Conservation (phyloP, 345 rosid species). For the Chamaenerion angustifolium region DNA sequence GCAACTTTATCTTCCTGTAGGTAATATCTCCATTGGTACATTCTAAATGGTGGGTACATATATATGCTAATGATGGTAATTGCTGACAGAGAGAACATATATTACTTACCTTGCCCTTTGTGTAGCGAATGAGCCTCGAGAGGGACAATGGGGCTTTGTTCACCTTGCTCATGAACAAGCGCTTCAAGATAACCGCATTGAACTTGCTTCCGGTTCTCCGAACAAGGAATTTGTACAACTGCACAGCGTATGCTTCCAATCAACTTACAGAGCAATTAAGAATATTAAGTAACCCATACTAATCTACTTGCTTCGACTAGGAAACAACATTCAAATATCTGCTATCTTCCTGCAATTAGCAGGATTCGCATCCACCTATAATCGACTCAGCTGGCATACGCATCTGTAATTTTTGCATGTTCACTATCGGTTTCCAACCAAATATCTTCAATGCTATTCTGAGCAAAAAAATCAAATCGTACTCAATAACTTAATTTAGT, state of each 20-base stretch:
- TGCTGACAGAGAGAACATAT: neutral
- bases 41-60: too few species aligned
- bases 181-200: constrained; percentile 61
- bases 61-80: too few species aligned
- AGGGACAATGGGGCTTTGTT: constrained; percentile 59
- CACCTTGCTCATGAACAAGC: constrained; percentile 64
- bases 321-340: neutral
- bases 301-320: neutral
- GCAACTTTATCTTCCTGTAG: constrained; percentile 60
- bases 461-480: too few species aligned
- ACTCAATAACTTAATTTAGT: too few species aligned
- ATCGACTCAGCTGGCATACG: too few species aligned
- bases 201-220: constrained; percentile 65
- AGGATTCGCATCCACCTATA: too few species aligned
- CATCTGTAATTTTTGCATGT: too few species aligned
- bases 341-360: too few species aligned
- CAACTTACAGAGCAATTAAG: neutral
- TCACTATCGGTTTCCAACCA: too few species aligned
- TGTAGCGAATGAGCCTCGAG: constrained; percentile 35
- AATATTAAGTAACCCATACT: neutral
- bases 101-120: constrained; percentile 40
- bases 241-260: neutral
- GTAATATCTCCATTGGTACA: neutral
- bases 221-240: constrained; percentile 59
- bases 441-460: neutral